Evolutionary conservation across 495 filamentous ascomycete genomes (phyloP).

Genomic region (Aspergillus sclerotiicarbonarius): DNA sequence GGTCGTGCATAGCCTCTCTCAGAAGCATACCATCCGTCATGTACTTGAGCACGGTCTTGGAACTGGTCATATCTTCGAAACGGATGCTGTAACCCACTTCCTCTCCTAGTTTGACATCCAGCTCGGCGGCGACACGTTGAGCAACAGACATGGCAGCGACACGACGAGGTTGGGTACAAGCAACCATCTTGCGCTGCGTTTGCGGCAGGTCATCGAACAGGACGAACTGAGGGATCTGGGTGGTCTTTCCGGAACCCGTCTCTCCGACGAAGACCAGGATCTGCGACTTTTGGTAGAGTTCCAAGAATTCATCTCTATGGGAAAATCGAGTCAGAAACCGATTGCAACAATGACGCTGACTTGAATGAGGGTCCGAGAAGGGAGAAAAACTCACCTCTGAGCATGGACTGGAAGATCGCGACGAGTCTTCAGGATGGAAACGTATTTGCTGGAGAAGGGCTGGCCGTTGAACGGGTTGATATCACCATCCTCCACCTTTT

Average conservation of each 20-base stretch:
- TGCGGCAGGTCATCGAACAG: conserved; percentile 95
- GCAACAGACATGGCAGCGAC: conserved; percentile 99
- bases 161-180: conserved; percentile 96
- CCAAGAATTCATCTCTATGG: conserved; percentile 84
- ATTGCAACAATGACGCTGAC: neutral
- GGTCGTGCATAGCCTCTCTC: conserved; percentile 96
- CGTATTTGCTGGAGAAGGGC: conserved; percentile 77
- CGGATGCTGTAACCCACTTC: conserved; percentile 99
- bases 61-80: conserved; percentile 92
- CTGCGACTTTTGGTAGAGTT: conserved; percentile 87
- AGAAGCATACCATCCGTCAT: conserved; percentile 99
- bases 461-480: conserved; percentile 79
- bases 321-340: neutral
- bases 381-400: conserved; percentile 62
- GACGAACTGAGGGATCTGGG: conserved; percentile 97
- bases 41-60: conserved; percentile 94
- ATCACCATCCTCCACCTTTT: conserved; percentile 74
- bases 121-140: conserved; percentile 94
- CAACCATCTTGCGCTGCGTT: conserved; percentile 78
- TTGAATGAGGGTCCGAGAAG: neutral
- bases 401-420: conserved; percentile 85
- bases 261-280: conserved; percentile 98
- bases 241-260: conserved; percentile 98
- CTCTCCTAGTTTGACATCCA: conserved; percentile 90
- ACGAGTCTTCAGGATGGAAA: conserved; percentile 78